phyloP scores from a whole-genome alignment of 78 protist species.

The Cavenderia fasciculata region DNA sequence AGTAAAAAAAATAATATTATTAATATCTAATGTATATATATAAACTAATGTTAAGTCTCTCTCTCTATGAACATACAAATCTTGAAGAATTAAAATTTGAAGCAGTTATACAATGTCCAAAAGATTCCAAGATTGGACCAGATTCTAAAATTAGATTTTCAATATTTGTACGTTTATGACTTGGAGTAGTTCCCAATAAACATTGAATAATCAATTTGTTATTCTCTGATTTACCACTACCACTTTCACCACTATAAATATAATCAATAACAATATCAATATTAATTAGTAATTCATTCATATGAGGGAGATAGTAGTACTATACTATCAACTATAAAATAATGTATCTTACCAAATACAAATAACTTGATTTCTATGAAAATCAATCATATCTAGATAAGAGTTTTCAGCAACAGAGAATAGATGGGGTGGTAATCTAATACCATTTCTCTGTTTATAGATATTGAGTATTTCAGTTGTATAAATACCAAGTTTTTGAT shows the following conservation, averaged over 20 bases:
- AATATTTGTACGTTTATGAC: not conserved
- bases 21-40: too few species aligned
- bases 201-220: conserved; percentile 88
- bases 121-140: conserved; percentile 70
- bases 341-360: not conserved
- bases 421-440: conserved; percentile 38
- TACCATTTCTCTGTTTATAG: conserved; percentile 31
- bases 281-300: too few species aligned
- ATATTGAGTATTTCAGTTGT: conserved; percentile 35
- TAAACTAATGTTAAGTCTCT: too few species aligned
- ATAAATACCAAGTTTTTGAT: conserved; percentile 13
- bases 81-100: conserved; percentile 68
- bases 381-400: conserved; percentile 39
- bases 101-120: conserved; percentile 77
- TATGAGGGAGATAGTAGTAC: not conserved
- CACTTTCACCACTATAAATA: conserved; percentile 89
- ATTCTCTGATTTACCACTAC: conserved; percentile 96
- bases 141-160: conserved; percentile 45
- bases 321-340: not conserved
- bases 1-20: too few species aligned
- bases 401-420: conserved; percentile 34
- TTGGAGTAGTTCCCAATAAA: conserved; percentile 57
- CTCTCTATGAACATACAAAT: conserved; percentile 51
- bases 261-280: not conserved
- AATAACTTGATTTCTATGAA: conserved; percentile 36